Evolutionary conservation across 805 yeast genomes (phyloP).

Genomic region (Yarrowia sp.): DNA sequence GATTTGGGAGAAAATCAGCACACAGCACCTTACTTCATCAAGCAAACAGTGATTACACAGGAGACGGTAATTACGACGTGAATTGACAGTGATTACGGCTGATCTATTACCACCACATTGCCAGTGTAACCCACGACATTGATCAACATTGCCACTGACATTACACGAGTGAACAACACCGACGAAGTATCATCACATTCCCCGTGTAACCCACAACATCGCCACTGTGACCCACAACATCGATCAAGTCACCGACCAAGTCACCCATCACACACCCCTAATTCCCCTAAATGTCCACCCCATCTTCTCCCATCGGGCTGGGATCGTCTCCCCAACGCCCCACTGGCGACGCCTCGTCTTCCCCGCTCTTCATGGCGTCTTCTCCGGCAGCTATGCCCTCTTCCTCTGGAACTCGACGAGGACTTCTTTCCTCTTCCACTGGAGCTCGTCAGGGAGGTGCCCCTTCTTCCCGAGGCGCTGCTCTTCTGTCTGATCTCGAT

Average conservation of each 20-base stretch:
- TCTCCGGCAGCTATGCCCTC: constrained; percentile 5
- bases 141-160: no score
- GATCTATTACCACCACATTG: background rate
- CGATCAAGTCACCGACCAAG: background rate
- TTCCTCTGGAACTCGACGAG: constrained; percentile 9
- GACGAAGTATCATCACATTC: no score
- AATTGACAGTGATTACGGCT: no score
- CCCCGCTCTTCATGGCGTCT: constrained; percentile 8
- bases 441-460: constrained; percentile 7
- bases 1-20: no score
- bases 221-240: background rate
- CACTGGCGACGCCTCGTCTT: background rate
- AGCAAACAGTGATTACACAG: no score
- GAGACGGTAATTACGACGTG: no score
- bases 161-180: no score
- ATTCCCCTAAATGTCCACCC: constrained; percentile 24
- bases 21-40: no score
- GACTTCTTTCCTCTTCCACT: background rate
- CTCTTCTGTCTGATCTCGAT: constrained; percentile 15
- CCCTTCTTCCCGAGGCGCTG: constrained; percentile 13
- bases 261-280: background rate
- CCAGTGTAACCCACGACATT: no score
- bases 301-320: constrained; percentile 21
- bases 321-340: constrained; percentile 14
- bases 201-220: no score